Evolutionary conservation across 495 filamentous ascomycete genomes (phyloP).

Genomic region (Aspergillus incahuasiensis): DNA sequence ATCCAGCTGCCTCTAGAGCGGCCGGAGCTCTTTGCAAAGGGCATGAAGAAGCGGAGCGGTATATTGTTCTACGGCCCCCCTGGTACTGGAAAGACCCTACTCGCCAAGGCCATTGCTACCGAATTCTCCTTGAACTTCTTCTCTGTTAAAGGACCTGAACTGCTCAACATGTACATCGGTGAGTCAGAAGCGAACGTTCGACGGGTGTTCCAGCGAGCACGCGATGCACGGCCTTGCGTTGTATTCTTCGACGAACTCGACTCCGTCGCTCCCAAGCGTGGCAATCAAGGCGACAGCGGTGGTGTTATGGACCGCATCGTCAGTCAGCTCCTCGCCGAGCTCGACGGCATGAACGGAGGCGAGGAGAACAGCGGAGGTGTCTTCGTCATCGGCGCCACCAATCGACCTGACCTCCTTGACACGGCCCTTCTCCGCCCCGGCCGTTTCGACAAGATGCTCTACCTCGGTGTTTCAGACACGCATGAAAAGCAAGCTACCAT

Average conservation of each 20-base stretch:
- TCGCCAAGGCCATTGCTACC: constrained; percentile 96
- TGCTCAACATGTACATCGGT: constrained; percentile 99
- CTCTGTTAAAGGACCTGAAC: constrained; percentile 93
- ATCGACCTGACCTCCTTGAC: constrained; percentile 89
- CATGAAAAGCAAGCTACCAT: constrained; percentile 95
- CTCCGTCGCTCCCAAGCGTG: constrained; percentile 93
- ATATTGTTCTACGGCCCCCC: constrained; percentile 98
- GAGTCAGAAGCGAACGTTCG: constrained; percentile 97
- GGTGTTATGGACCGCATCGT: constrained; percentile 99
- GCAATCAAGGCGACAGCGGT: constrained; percentile 95
- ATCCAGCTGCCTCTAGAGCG: constrained; percentile 90
- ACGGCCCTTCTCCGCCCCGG: constrained; percentile 86
- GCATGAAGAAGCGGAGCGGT: constrained; percentile 97
- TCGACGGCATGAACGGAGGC: constrained; percentile 96
- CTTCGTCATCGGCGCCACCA: constrained; percentile 96
- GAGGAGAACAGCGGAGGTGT: constrained; percentile 82
- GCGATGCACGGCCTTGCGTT: constrained; percentile 94
- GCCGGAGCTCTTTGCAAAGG: constrained; percentile 93
- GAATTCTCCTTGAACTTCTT: constrained; percentile 99
- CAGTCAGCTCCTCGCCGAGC: constrained; percentile 86
- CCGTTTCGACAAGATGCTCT: constrained; percentile 98
- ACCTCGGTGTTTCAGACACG: constrained; percentile 91
- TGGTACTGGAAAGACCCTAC: constrained; percentile 92
- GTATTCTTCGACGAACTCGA: constrained; percentile 99
- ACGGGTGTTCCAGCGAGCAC: constrained; percentile 88